phyloP scores from a whole-genome alignment of 2,329 filamentous ascomycete species.

The Emergomyces pasteurianus region DNA sequence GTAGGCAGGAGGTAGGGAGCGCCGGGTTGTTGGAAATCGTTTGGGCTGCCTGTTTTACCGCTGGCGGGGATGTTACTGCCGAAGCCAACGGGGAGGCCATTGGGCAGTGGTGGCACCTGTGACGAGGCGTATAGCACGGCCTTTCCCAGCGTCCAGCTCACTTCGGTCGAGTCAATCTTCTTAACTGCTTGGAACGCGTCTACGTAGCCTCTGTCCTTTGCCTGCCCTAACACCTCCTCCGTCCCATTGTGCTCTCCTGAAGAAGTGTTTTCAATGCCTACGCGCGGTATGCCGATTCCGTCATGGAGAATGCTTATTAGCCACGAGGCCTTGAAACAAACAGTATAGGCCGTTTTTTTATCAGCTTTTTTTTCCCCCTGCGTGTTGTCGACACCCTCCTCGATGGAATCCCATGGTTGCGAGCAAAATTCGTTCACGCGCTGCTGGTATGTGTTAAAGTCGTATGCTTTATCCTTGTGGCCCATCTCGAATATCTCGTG shows the following conservation, averaged over 20 bases:
- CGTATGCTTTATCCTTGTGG: constrained; percentile 68
- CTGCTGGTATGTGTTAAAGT: constrained; percentile 78
- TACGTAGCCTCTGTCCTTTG: constrained; percentile 62
- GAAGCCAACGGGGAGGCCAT: constrained; percentile 72
- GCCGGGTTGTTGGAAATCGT: constrained; percentile 69
- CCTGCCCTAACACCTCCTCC: constrained; percentile 54
- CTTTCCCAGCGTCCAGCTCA: constrained; percentile 95
- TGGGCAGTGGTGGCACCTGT: constrained; percentile 57
- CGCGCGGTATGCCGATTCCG: constrained; percentile 81
- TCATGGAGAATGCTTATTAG: constrained; percentile 93
- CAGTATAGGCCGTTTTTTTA: constrained; percentile 62
- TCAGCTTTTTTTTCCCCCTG: constrained; percentile 67
- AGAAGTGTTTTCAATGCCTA: constrained; percentile 58
- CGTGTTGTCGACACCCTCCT: constrained; percentile 49
- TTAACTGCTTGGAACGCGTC: constrained; percentile 87
- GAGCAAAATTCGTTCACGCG: constrained; percentile 77
- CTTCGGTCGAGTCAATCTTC: constrained; percentile 80
- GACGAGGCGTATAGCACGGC: constrained; percentile 92
- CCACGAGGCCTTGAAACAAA: constrained; percentile 98
- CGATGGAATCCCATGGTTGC: constrained; percentile 68
- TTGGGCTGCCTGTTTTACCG: constrained; percentile 40
- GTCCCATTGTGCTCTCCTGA: constrained; percentile 53
- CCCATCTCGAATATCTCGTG: constrained; percentile 80
- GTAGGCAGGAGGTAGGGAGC: constrained; percentile 23
- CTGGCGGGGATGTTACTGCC: constrained; percentile 60